Evolutionary conservation across 2,329 filamentous ascomycete genomes (phyloP).

Genomic region (Anthostomella pinea): DNA sequence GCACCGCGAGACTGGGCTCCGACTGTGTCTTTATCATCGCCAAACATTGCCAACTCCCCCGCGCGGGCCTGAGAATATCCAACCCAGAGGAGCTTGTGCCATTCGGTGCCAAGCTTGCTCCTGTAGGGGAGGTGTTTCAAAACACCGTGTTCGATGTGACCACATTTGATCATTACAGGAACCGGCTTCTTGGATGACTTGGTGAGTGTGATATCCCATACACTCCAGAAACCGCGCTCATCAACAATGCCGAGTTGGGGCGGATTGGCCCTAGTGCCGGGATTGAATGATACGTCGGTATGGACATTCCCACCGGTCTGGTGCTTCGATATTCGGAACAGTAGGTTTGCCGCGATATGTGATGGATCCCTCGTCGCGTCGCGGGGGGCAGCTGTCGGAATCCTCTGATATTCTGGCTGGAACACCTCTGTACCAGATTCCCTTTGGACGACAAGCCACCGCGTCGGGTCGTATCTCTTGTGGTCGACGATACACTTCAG

Average conservation of each 20-base stretch:
- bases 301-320: constrained; percentile 56
- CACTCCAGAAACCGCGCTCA: constrained; percentile 61
- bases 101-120: constrained; percentile 31
- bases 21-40: constrained; percentile 33
- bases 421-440: constrained; percentile 50
- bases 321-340: constrained; percentile 50
- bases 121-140: constrained; percentile 32
- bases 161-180: constrained; percentile 36
- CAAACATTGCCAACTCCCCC: constrained; percentile 34
- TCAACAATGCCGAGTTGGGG: constrained; percentile 67
- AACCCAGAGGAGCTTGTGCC: constrained; percentile 44
- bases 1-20: constrained; percentile 19
- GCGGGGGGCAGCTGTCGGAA: constrained; percentile 20
- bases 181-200: constrained; percentile 34
- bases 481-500: constrained; percentile 47
- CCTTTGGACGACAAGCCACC: constrained; percentile 56
- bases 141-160: constrained; percentile 43
- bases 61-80: constrained; percentile 26
- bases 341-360: constrained; percentile 52
- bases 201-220: constrained; percentile 58
- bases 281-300: constrained; percentile 64
- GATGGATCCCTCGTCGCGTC: constrained; percentile 38
- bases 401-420: constrained; percentile 46
- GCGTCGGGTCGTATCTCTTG: constrained; percentile 36
- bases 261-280: constrained; percentile 44